Evolutionary conservation across 129 eudicot species (phyloP).

Genomic region (Arctium lappa): DNA sequence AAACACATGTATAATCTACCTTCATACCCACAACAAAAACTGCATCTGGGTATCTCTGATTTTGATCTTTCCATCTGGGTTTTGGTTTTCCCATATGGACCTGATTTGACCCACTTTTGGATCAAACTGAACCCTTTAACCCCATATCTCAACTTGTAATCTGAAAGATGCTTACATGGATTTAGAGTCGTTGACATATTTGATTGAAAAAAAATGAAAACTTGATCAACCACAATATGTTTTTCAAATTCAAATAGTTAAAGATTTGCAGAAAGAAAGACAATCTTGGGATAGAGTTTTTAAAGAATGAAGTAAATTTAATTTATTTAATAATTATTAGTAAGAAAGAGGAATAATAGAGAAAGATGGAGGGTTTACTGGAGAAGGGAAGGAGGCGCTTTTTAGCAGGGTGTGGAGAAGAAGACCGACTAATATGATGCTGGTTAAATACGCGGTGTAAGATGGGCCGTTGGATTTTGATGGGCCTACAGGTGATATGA

Average conservation of each 20-base stretch:
- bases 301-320: constrained; percentile 20
- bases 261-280: background rate
- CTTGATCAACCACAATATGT: constrained; percentile 19
- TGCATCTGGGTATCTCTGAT: constrained; percentile 59
- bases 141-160: constrained; percentile 67
- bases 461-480: constrained; percentile 24
- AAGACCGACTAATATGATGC: constrained; percentile 35
- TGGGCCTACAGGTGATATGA: constrained; percentile 16
- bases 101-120: constrained; percentile 41
- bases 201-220: constrained; percentile 6
- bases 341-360: background rate
- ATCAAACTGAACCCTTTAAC: constrained; percentile 51
- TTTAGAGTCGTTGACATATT: constrained; percentile 42
- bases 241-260: background rate
- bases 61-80: constrained; percentile 37
- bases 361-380: constrained; percentile 1
- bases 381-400: constrained; percentile 32
- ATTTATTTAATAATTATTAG: background rate
- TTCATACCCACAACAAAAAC: constrained; percentile 55
- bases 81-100: constrained; percentile 46
- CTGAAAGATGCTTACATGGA: constrained; percentile 67
- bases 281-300: constrained; percentile 6
- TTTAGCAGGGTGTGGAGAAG: constrained; percentile 37
- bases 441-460: constrained; percentile 31
- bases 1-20: constrained; percentile 72